Evolutionary conservation across 1,139 yeast genomes (phyloP), one percentile per base, ranked within the genome.

Genomic region (Ogataea hybrid): DNA sequence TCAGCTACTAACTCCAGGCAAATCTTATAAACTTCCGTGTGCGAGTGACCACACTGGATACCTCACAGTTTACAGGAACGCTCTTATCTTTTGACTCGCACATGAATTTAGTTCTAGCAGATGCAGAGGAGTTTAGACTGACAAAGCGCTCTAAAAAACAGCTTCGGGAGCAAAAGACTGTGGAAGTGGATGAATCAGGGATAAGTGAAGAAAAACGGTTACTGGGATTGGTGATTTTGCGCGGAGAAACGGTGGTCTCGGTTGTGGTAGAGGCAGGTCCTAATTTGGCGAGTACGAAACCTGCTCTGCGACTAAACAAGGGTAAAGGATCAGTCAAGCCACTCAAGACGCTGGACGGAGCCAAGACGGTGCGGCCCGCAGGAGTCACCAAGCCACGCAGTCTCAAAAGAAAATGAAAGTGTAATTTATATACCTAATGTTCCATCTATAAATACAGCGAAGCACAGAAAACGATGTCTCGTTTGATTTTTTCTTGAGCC

Each of bases 401-500:
- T 4, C 47, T 47, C 27, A 51, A 52, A 42, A 41, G 49, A 35
- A 41, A 41, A 9, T 45, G 33, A 32, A 18, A 28, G 15, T 36
- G 22, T 27, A 35, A 22, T 42, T 37, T 17, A 18, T 20, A 14
- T 37, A 35, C 27, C 14, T 28, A 32, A 27, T 30, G 34, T 32
- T 25, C 25, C 42, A 11, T 21, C 42, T 73, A 89, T 53, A 92
- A 70, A 63, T 94, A 92, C 50, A 94, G 74, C 47, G 96, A 87
- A 4, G 98, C 97, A 63, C 97, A 94, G 66, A 94, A 94, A 1
- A 94, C 97, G 54, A 92, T 92, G 64, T 92, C 98, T 57, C 99
- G 79, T 66, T 92, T 92, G 62, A 92, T 92, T 63, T 79, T 78
- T 61, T 92, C 98, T 65, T 92, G 98, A 0, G 97, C 97, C 47